A percentile compares a stretch with the other conserved stretches of the same genome.
phyloP scores from a whole-genome alignment of 192 early-diverging fungal genomes.

The Coemansia sp. region DNA sequence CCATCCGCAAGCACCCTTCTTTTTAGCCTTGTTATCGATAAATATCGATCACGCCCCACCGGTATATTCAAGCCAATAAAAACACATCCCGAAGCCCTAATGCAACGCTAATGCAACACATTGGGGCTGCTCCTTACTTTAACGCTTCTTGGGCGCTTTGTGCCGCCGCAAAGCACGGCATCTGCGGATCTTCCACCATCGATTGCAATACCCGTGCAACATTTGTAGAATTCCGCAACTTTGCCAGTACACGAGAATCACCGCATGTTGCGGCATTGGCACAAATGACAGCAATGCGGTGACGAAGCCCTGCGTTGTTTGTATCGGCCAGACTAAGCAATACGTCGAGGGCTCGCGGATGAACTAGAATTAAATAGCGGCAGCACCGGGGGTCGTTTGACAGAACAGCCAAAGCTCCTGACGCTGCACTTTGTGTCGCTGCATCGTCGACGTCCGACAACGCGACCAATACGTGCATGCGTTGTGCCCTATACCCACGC shows the following conservation, averaged over 20 bases:
- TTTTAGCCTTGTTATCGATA: slow-evolving; percentile 11
- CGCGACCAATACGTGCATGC: slow-evolving; percentile 79
- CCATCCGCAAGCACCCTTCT: too few relatives aligned
- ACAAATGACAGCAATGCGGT: slow-evolving; percentile 42
- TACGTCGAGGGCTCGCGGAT: slow-evolving; percentile 34
- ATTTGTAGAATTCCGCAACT: slow-evolving; percentile 1
- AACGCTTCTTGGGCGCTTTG: slow-evolving; percentile 16
- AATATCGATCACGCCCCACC: neutral
- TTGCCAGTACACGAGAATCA: slow-evolving; percentile 15
- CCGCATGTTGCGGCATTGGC: slow-evolving; percentile 38
- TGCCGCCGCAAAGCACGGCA: slow-evolving; percentile 29
- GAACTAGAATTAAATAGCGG: slow-evolving; percentile 40
- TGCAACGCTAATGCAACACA: too few relatives aligned
- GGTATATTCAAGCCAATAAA: slow-evolving; percentile 1
- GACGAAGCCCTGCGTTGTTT: slow-evolving; percentile 15
- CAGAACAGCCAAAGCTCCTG: slow-evolving; percentile 84
- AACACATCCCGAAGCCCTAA: neutral
- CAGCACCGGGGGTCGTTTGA: slow-evolving; percentile 46
- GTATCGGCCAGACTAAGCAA: slow-evolving; percentile 12
- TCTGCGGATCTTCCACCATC: slow-evolving; percentile 20
- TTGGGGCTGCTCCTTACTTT: too few relatives aligned
- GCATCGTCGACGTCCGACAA: slow-evolving; percentile 86
- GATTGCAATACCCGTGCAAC: slow-evolving; percentile 4
- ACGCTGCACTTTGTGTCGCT: slow-evolving; percentile 78
- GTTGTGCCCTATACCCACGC: slow-evolving; percentile 49